Percentiles rank a stretch among this genome's conserved stretches.
phyloP scores from a whole-genome alignment of 2,329 filamentous ascomycete species.

The Hypoxylon sp. region DNA sequence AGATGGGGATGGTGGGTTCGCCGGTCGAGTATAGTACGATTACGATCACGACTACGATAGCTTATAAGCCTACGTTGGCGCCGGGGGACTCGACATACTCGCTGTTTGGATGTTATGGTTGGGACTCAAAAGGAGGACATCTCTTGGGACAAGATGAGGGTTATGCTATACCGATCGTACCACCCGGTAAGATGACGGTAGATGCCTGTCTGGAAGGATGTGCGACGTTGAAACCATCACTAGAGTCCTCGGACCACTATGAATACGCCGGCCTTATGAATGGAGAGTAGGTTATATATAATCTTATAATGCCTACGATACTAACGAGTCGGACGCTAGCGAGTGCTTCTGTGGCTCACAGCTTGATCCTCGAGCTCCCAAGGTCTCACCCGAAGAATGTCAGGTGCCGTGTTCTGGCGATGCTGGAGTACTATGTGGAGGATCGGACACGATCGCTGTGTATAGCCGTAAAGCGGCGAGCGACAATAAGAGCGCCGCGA shows the following conservation, averaged over 20 bases:
- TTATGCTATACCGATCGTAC: conserved; percentile 32
- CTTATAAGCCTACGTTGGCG: conserved; percentile 44
- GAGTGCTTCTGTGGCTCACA: conserved; percentile 44
- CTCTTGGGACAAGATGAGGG: conserved; percentile 41
- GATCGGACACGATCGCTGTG: conserved; percentile 39
- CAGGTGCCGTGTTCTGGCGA: conserved; percentile 42
- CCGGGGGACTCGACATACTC: conserved; percentile 41
- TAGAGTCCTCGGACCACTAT: conserved; percentile 24
- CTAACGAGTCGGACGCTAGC: conserved; percentile 29
- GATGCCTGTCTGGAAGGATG: conserved; percentile 44
- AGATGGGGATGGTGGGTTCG: conserved; percentile 39
- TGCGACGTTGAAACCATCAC: conserved; percentile 19
- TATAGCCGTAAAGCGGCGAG: conserved; percentile 34
- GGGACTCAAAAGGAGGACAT: conserved; percentile 30
- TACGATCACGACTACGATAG: conserved; percentile 47
- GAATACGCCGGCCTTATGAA: conserved; percentile 43
- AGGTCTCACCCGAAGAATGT: conserved; percentile 42
- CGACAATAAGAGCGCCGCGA: not conserved
- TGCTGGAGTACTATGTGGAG: conserved; percentile 42
- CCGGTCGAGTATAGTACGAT: conserved; percentile 39
- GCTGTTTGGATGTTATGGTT: conserved; percentile 45
- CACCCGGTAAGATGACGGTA: conserved; percentile 40
- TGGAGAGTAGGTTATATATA: conserved; percentile 40
- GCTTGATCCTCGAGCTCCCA: conserved; percentile 34
- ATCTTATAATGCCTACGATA: not conserved